These are phyloP conservation scores for Filosporella fistucella DNA, from an alignment of 495 filamentous ascomycete species.

Conservation along the genomic window DNA sequence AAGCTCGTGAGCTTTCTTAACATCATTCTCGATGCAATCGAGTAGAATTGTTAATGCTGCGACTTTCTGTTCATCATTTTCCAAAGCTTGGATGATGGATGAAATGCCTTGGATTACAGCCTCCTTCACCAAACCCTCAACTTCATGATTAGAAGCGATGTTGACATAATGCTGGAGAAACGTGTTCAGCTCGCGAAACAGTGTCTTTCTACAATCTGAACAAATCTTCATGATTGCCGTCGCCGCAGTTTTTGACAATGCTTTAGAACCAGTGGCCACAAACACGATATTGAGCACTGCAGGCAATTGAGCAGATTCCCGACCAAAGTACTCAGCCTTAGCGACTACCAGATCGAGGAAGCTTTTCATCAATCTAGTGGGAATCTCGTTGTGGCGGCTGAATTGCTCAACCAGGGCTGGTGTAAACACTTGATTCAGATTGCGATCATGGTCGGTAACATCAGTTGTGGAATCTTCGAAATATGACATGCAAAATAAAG, in stretches of 20 bases:
- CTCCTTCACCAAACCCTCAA: conserved; percentile 72
- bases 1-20: conserved; percentile 36
- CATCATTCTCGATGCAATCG: conserved; percentile 56
- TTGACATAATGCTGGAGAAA: conserved; percentile 73
- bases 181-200: conserved; percentile 65
- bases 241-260: conserved; percentile 68
- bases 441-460: conserved; percentile 59
- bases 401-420: conserved; percentile 59
- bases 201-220: conserved; percentile 66
- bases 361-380: conserved; percentile 70
- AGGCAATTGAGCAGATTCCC: conserved; percentile 60
- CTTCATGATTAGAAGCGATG: conserved; percentile 53
- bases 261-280: conserved; percentile 59
- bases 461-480: conserved; percentile 73
- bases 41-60: conserved; percentile 61
- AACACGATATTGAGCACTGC: conserved; percentile 80
- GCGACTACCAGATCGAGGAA: conserved; percentile 71
- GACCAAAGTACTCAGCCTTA: conserved; percentile 78
- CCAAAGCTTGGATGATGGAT: conserved; percentile 75
- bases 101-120: conserved; percentile 78
- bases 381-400: conserved; percentile 48
- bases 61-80: conserved; percentile 56
- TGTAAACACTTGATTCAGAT: conserved; percentile 64
- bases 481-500: conserved; percentile 71
- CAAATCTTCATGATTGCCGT: conserved; percentile 77